Percentiles rank a stretch among this genome's conserved stretches.
Evolutionary conservation across 225 moss, liverwort and hornwort species (phyloP).

Genomic region (Neckera pumila): DNA sequence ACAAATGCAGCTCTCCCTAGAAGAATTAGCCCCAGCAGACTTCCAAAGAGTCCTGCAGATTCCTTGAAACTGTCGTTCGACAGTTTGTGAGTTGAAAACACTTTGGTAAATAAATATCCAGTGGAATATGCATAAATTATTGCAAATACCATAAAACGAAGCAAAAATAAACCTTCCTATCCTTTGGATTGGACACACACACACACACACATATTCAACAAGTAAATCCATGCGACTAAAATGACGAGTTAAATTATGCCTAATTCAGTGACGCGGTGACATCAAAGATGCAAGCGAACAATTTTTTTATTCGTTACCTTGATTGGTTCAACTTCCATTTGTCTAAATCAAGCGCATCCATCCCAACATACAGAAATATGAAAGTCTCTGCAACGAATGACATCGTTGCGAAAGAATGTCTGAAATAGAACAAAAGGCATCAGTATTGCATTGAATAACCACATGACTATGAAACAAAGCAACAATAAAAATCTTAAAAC

Average conservation of each 20-base stretch:
- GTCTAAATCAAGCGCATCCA: slow-evolving; percentile 86
- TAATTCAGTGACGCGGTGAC: background rate
- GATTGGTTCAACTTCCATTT: slow-evolving; percentile 61
- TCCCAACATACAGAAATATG: slow-evolving; percentile 89
- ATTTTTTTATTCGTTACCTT: background rate
- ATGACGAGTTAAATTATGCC: background rate
- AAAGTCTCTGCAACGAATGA: slow-evolving; percentile 93
- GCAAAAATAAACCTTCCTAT: background rate
- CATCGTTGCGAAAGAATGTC: slow-evolving; percentile 83
- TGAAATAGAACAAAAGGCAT: background rate
- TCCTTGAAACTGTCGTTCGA: slow-evolving; percentile 15
- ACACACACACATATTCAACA: background rate
- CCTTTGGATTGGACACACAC: background rate
- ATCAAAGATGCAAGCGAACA: background rate
- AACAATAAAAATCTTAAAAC: background rate
- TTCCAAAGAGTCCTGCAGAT: slow-evolving; percentile 40
- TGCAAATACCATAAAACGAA: background rate
- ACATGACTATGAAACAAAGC: background rate
- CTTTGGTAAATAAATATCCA: background rate
- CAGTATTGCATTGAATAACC: background rate
- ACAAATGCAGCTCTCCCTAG: slow-evolving; percentile 81
- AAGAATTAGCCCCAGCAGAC: slow-evolving; percentile 45
- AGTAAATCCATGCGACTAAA: background rate
- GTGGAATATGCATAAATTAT: background rate
- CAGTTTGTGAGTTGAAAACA: background rate